Evolutionary conservation across 371 early-diverging fungal species (phyloP), one percentile per base, ranked within the genome.

Genomic region (Rhizopus microsporus): DNA sequence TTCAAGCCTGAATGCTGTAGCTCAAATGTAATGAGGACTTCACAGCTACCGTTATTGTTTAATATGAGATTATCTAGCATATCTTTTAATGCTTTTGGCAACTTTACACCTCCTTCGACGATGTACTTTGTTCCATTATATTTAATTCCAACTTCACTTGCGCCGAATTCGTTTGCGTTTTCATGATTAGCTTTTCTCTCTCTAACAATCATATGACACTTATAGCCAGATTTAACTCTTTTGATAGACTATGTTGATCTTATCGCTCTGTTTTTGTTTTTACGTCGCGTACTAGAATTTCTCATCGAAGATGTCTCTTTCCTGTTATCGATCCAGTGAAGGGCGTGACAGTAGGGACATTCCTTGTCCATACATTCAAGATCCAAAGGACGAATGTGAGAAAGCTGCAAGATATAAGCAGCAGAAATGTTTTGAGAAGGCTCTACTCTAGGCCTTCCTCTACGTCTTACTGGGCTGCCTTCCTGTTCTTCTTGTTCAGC

Each of bases 1-100:
- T 45, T 45, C 45, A 45, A 45, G 29, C 29, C 23, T 23, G 46
- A 23, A 16, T 45, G 17, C 12, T 46, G 46, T 45, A 45, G 29
- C 46, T n/a, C 4, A 23, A 45, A 45, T 30, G 46, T 45, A 45
- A 3, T 5, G 29, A 45, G 46, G 5, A 1, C 29, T 2, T 45
- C 46, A 45, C 29, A 45, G 46, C 4, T 23, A 29, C 46, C 46
- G 46, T 45, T 45, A 45, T 45, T 50, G 33, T 51, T 58, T 9
- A 42, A 23, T 9, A 29, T 44, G 13, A 51, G 23, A 29, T n/a
- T 40, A 17, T 48, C 35, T 1, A 58, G 43, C 57, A 59, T 59
- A 45, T 52, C 37, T 48, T 46, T 47, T 3, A 59, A 47, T 17
- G 6, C 17, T 59, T 59, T 39, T 54, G 23, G 60, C 31, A 59